Evolutionary conservation across 2,329 filamentous ascomycete genomes (phyloP), one percentile per base, ranked within the genome.

Genomic region (Iodosphaeria phyllophila): DNA sequence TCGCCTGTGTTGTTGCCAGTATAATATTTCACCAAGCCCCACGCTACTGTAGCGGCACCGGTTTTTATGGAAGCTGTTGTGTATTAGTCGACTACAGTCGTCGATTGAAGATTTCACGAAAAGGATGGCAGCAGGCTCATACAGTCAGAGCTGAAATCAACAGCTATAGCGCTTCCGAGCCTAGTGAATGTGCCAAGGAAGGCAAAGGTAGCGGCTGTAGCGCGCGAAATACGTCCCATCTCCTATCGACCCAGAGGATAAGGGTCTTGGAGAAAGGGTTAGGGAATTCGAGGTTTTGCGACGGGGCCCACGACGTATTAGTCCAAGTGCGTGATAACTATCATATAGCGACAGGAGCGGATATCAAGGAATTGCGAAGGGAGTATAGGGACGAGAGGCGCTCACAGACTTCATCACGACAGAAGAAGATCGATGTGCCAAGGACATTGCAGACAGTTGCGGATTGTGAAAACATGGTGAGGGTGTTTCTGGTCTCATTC

Each of bases 21-120:
- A 35, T 65, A 65, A 36, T 48, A 64, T 20, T 50, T 56, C 38
- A 60, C 47, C 25, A 62, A 32, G 13, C 53, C 56, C 27, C 45
- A 58, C 15, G 57, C 59, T 28, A 60, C 50, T 11, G 54, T 58
- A 24, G 44, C 43, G 3, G 60, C 57, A 2, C 56, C 56, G 6
- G 32, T 25, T 16, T 29, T 32, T 20, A 34, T 26, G 4, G 30
- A 29, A 5, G 19, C 30, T 25, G 15, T 16, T 15, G 21, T 9
- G 5, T 12, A 13, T 22, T 22, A 22, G 21, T 9, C 4, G 21
- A 9, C 4, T 13, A 10, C 21, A n/a, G n/a, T n/a, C n/a, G n/a
- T n/a, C n/a, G n/a, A n/a, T n/a, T n/a, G n/a, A n/a, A n/a, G n/a
- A n/a, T 14, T 14, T 4, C 3, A 5, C 4, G 21, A 8, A 11